Evolutionary conservation across 179 eudicot species (phyloP), one percentile per base, ranked within the genome.

Genomic region (Nepenthes alata): DNA sequence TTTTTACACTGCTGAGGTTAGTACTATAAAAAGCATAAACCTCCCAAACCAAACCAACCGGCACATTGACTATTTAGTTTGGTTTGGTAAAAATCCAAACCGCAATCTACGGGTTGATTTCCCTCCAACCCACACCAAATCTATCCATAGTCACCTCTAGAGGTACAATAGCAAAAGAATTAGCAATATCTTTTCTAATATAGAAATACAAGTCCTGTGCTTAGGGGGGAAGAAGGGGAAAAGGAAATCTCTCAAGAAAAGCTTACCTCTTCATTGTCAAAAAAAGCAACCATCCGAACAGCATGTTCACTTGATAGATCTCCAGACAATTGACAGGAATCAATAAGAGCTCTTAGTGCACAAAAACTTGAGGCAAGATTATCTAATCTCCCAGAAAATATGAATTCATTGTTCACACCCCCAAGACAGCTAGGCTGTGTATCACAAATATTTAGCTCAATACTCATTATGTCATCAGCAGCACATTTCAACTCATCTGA

Each of bases 361-460:
- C 98, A 91, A 68, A 78, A 91, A 61, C 98, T 81, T 39, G 98
- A 91, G 56, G 98, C 98, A 59, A 91, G 95, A 76, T 91, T 89
- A 75, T 91, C 98, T 76, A 91, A 68, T 82, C 98, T 78, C 66
- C 98, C 98, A 68, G 98, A 91, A 77, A 86, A 91, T 72, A 91
- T 86, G 69, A 91, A 91, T 73, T 91, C 98, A 72, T 89, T 75
- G 65, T 89, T 91, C 41, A 80, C 79, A 70, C 98, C 96, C 69
- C 96, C 96, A 67, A 91, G 83, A 72, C 96, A 89, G 76, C 98
- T 89, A 37, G 95, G 88, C 72, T 91, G 98, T 44, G 98, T 91
- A 68, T 91, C 98, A 70, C 98, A 91, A 61, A 91, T 69, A 71
- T 89, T 91, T 59, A 91, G 77, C 75, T 91, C 98, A 47, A 89